Percentiles rank a stretch among this genome's conserved stretches.
Evolutionary conservation across 2,329 filamentous ascomycete species (phyloP).

Genomic region (Alternaria infectoria): DNA sequence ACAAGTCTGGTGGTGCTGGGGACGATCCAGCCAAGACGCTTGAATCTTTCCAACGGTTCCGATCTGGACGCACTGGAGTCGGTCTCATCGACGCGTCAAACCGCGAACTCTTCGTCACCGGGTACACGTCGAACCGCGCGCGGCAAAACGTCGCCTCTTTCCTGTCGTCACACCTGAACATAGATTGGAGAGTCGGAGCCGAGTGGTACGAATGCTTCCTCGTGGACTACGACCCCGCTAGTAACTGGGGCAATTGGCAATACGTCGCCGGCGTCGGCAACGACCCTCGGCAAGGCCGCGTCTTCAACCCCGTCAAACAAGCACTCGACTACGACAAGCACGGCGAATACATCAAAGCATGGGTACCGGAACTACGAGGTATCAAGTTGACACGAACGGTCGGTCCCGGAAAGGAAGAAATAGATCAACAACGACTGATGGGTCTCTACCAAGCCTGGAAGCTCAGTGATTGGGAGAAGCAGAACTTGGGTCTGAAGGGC

Average conservation of each 20-base stretch:
- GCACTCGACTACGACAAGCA: conserved; percentile 76
- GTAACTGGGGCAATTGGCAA: conserved; percentile 85
- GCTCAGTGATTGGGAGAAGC: conserved; percentile 64
- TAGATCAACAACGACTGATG: conserved; percentile 52
- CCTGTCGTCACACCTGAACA: conserved; percentile 72
- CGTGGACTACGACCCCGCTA: conserved; percentile 76
- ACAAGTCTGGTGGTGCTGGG: conserved; percentile 39
- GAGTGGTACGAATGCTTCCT: conserved; percentile 82
- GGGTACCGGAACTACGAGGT: conserved; percentile 71
- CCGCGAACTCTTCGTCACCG: conserved; percentile 75
- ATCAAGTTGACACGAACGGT: conserved; percentile 49
- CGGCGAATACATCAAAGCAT: conserved; percentile 73
- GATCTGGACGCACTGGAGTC: conserved; percentile 72
- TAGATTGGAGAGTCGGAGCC: conserved; percentile 81
- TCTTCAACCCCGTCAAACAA: conserved; percentile 85
- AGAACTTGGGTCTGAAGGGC: conserved; percentile 61
- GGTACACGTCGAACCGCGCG: conserved; percentile 78
- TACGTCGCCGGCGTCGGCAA: conserved; percentile 82
- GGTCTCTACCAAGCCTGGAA: conserved; percentile 76
- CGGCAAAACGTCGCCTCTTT: conserved; percentile 80
- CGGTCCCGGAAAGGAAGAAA: conserved; percentile 31
- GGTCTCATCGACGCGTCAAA: conserved; percentile 79
- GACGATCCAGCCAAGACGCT: conserved; percentile 53
- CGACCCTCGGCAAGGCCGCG: conserved; percentile 73
- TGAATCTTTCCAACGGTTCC: conserved; percentile 63